Evolutionary conservation across 306 rosid species (phyloP).

Genomic region (Cyclanthera cordifolia): DNA sequence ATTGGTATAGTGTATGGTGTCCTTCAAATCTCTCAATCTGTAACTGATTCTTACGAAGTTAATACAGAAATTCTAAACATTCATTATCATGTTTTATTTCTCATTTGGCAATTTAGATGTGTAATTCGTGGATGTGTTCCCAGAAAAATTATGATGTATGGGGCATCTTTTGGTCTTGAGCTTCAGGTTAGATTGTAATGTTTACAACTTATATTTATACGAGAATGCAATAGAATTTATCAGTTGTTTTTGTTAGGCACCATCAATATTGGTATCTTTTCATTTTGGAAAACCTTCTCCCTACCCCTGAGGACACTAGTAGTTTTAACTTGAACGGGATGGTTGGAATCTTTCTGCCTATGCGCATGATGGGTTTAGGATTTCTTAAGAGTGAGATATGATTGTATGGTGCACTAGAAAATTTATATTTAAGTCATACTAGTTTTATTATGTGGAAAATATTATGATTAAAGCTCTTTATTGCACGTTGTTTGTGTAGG

Average conservation of each 20-base stretch:
- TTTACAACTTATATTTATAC: background rate
- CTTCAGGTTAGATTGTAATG: constrained; percentile 53
- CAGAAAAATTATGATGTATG: constrained; percentile 90
- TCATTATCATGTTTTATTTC: constrained; percentile 15
- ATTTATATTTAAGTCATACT: background rate
- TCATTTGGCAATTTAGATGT: constrained; percentile 46
- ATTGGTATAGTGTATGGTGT: constrained; percentile 91
- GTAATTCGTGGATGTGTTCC: constrained; percentile 99
- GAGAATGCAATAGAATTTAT: background rate
- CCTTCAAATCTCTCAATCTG: background rate
- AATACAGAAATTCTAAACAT: background rate
- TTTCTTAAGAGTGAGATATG: background rate
- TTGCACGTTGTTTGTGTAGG: constrained; percentile 34
- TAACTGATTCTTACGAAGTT: background rate
- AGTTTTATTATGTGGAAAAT: background rate
- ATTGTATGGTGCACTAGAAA: background rate
- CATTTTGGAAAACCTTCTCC: background rate
- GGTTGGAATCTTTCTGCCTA: background rate
- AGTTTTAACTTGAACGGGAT: background rate
- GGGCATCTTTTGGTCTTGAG: constrained; percentile 73
- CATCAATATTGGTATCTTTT: background rate
- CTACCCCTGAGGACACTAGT: background rate
- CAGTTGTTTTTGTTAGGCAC: background rate
- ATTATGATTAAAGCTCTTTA: background rate
- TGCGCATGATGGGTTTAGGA: background rate